These are phyloP conservation scores for Scedosporium dehoogii DNA, from an alignment of 2,329 filamentous ascomycete species.

Conservation along the genomic window DNA sequence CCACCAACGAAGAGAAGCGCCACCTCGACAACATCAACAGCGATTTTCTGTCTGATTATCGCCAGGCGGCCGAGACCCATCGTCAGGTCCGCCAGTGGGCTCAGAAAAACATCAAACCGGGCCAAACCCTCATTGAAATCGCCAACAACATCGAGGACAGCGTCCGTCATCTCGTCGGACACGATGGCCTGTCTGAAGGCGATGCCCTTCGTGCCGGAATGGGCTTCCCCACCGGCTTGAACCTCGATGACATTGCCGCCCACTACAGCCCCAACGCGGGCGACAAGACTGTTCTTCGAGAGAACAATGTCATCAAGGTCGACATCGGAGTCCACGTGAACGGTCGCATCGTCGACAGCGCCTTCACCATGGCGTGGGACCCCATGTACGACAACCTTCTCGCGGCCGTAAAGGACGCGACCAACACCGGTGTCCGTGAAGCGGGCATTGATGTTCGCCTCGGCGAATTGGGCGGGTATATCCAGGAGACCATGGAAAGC, in stretches of 20 bases:
- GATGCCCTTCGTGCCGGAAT: conserved; percentile 71
- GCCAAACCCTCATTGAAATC: conserved; percentile 70
- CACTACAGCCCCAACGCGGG: conserved; percentile 84
- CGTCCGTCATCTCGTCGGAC: conserved; percentile 66
- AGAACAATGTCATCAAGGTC: conserved; percentile 70
- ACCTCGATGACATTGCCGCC: conserved; percentile 75
- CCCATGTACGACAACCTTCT: conserved; percentile 65
- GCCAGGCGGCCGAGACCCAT: conserved; percentile 80
- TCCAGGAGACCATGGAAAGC: conserved; percentile 89
- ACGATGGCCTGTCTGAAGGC: conserved; percentile 66
- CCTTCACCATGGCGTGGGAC: conserved; percentile 70
- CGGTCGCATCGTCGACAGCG: conserved; percentile 69
- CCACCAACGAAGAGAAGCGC: conserved; percentile 74
- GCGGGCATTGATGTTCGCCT: conserved; percentile 88
- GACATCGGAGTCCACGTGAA: conserved; percentile 75
- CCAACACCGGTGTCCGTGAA: conserved; percentile 73
- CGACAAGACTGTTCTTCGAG: conserved; percentile 63
- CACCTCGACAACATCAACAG: conserved; percentile 73
- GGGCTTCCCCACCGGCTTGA: conserved; percentile 78
- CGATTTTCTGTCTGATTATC: conserved; percentile 72
- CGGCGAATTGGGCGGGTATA: conserved; percentile 71
- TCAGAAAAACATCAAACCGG: conserved; percentile 70
- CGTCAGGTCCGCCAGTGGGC: conserved; percentile 79
- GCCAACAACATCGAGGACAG: conserved; percentile 81
- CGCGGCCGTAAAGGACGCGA: conserved; percentile 62